These are phyloP conservation scores for Begonia fuchsioides DNA, from an alignment of 306 rosid genomes.

Conservation along the genomic window DNA sequence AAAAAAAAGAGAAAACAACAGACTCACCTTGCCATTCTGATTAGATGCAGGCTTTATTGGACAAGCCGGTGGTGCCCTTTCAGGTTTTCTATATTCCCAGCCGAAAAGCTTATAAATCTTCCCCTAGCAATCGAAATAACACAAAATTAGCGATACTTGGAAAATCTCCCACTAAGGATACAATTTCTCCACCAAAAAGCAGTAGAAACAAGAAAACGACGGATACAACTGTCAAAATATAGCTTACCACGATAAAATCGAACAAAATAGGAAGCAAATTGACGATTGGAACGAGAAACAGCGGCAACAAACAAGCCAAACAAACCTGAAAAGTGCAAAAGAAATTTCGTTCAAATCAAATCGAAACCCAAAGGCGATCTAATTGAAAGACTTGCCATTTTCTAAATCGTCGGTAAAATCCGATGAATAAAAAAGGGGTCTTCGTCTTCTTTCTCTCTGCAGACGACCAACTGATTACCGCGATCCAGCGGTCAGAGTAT, in stretches of 20 bases:
- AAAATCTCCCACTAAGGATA: neutral
- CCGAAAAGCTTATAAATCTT: constrained; percentile 59
- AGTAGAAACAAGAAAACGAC: neutral
- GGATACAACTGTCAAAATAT: neutral
- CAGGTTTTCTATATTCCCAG: constrained; percentile 78
- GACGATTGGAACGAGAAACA: constrained; percentile 41
- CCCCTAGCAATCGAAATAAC: constrained; percentile 19
- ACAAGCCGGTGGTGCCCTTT: constrained; percentile 59
- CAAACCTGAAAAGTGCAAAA: constrained; percentile 23
- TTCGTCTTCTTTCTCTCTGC: neutral
- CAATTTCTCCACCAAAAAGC: neutral
- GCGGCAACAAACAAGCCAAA: constrained; percentile 32
- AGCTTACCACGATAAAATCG: constrained; percentile 22
- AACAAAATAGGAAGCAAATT: constrained; percentile 32
- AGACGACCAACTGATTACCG: too few species aligned
- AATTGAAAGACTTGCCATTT: constrained; percentile 12
- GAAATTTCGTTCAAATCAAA: neutral
- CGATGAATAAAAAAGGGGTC: neutral
- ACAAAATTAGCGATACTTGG: neutral
- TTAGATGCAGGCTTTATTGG: constrained; percentile 51
- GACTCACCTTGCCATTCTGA: constrained; percentile 36
- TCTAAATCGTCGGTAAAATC: neutral
- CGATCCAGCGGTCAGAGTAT: too few species aligned
- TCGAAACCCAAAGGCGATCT: neutral
- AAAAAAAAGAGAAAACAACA: neutral